phyloP scores from a whole-genome alignment of 352 stramenopile genomes.

The Phytophthora parvispora region DNA sequence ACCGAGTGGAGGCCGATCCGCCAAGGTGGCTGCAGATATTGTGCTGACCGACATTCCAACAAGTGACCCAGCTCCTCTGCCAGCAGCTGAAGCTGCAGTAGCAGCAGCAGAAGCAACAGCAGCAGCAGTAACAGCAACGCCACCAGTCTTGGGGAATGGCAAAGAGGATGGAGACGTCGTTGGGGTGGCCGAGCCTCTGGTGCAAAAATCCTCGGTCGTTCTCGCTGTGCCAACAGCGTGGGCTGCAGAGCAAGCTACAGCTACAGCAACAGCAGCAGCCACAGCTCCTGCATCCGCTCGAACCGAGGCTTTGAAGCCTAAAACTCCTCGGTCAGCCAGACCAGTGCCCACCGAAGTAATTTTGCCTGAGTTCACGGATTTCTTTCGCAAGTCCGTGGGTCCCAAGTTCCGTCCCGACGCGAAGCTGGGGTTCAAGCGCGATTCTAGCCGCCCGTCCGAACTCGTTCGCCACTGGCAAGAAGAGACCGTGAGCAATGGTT shows the following conservation, averaged over 20 bases:
- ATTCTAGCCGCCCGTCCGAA: slow-evolving; percentile 45
- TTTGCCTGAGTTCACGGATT: slow-evolving; percentile 77
- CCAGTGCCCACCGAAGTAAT: slow-evolving; percentile 32
- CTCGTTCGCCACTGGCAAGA: slow-evolving; percentile 77
- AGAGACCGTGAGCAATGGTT: slow-evolving; percentile 57
- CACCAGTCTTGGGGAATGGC: not conserved
- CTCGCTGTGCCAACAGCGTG: slow-evolving; percentile 13
- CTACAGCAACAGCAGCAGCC: not conserved
- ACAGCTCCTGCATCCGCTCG: not conserved
- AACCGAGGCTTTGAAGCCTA: slow-evolving; percentile 3
- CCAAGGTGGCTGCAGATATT: slow-evolving; percentile 56
- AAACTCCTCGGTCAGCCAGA: slow-evolving; percentile 11
- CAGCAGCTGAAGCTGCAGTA: not conserved
- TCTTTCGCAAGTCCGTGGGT: slow-evolving; percentile 70
- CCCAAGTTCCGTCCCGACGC: slow-evolving; percentile 54
- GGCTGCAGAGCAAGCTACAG: not conserved
- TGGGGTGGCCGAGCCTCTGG: slow-evolving; percentile 14
- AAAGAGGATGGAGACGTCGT: slow-evolving; percentile 29
- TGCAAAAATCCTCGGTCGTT: slow-evolving; percentile 17
- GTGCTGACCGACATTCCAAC: slow-evolving; percentile 20
- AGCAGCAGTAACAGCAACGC: not conserved
- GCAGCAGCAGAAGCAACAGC: not conserved
- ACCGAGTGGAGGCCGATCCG: slow-evolving; percentile 22
- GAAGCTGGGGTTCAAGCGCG: slow-evolving; percentile 69
- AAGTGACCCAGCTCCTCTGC: not conserved